Base-by-base conservation (phyloP, 1,284 basidiomycete genomes). In the Ustilago trichophora region DNA sequence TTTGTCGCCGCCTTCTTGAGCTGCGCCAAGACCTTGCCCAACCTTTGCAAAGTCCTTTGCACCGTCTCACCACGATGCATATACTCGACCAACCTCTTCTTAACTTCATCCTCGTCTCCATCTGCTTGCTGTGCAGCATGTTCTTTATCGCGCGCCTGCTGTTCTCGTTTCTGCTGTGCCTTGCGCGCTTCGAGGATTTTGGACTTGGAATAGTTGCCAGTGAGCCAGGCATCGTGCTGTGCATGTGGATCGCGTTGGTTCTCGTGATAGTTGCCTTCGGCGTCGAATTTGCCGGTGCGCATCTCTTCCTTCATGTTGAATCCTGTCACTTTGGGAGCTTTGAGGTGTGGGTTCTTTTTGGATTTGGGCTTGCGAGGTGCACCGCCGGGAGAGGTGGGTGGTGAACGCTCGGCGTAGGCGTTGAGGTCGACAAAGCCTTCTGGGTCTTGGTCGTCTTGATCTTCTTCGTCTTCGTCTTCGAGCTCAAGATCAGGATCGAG, bases 231-330 rank as follows among this genome's bases (percentile, higher is more conserved):
- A 83, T 99, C 95, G 82, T 98, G 93, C 49, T 91, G 87, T 15
- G 90, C 92, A 78, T 93, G 90, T 6, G 91, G 90, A 82, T 98
- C 94, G 41, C 81, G 79, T 70, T 89, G 90, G 43, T 92, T 89
- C 53, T 88, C 88, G 50, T 93, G 87, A 81, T 94, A 97, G 58
- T 80, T 82, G 41, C 96, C 96, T 75, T 98, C 95, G 54, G 90
- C 91, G 10, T 93, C 90, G 84, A 99, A 97, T 75, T 93, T 91
- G 29, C 96, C 96, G 81, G 96, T 92, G 76, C 91, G 89, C 90
- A 99, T 94, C 86, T 99, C 96, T 71, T 91, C 90, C 71, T 93
- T 91, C 96, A 99, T 98, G 82, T 99, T 97, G 87, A 99, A 99
- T 26, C 91, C 90, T 8, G 92, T 94, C 12, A 98, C 81, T 76